Base-by-base conservation (phyloP, 306 rosid species). In the Gastrolobium villosum region DNA sequence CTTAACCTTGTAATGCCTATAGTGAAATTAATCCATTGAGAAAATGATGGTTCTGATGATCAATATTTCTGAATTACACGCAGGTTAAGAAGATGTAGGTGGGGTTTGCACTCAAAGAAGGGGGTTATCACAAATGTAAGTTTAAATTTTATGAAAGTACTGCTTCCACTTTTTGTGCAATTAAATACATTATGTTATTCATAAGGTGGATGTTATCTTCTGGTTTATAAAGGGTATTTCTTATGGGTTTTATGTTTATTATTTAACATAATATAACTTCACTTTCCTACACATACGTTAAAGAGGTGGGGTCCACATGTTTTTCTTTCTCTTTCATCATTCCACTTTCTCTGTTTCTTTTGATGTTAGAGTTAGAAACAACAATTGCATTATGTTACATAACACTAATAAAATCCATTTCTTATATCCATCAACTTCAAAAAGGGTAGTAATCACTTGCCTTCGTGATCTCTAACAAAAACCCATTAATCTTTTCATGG, bases 81-180 rank as follows among this genome's bases (percentile, higher is more conserved):
- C 83, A 89, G 93, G 86, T 75, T 80, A 77, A 87, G 3, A 28
- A 36, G 50, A 70, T 15, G 31, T 76, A 71, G 28, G 32, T 49
- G 40, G 41, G 9, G 49, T 28, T 65, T 15, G 48, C 71, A 74
- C 50, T 44, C 36, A 63, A 53, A 69, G 56, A 57, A 68, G 39
- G 46, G 54, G 41, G 41, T 83, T 68, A 83, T 83, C 53, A 9
- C 79, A 62, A 50, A 49, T 52, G 82, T 78, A 79, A 49, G 69
- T 40, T 68, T 6, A 44, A 53, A 76, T 57, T 72, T 68, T 56
- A 82, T 70, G 67, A 59, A 65, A 69, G 60, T 70, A 48, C 53
- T 66, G 7, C 20, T 78, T 83, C 64, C 26, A 52, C 70, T 35
- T 78, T 81, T 65, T 70, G 72, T 44, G 55, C 44, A 63, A 37